Evolutionary conservation across 176 grass and related monocot genomes (phyloP).

Genomic region (Hsuehochloa calcarea): DNA sequence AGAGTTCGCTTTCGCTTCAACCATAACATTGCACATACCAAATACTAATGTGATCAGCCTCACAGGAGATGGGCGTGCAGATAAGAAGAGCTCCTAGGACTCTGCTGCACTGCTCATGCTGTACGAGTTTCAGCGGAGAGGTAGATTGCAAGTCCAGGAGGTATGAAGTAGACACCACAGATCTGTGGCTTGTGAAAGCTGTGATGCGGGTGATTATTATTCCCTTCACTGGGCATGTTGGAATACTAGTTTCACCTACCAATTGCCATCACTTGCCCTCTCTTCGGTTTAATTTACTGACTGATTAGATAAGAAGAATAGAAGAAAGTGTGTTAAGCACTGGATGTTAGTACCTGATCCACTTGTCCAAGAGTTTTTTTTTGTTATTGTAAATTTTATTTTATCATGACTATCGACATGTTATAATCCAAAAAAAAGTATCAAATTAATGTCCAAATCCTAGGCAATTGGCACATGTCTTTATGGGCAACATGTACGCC

Average conservation of each 20-base stretch:
- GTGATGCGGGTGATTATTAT: not conserved
- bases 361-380: too few relatives aligned
- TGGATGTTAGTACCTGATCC: too few relatives aligned
- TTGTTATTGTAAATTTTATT: too few relatives aligned
- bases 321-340: too few relatives aligned
- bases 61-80: constrained; percentile 46
- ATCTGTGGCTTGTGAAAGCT: not conserved
- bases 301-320: too few relatives aligned
- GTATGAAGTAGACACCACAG: constrained; percentile 18
- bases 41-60: constrained; percentile 49
- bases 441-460: too few relatives aligned
- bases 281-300: too few relatives aligned
- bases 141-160: constrained; percentile 52
- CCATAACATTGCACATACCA: constrained; percentile 69
- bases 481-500: too few relatives aligned
- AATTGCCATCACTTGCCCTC: not conserved
- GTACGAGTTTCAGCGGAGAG: constrained; percentile 65
- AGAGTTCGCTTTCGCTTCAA: constrained; percentile 51
- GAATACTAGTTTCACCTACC: not conserved
- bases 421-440: too few relatives aligned
- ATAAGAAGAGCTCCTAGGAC: constrained; percentile 84
- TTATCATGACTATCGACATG: too few relatives aligned
- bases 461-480: too few relatives aligned
- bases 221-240: not conserved
- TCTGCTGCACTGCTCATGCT: constrained; percentile 72